Percentiles rank a stretch among this genome's conserved stretches.
Evolutionary conservation across 441 rosid species (phyloP).

Genomic region (Pelargonium exstipulatum): DNA sequence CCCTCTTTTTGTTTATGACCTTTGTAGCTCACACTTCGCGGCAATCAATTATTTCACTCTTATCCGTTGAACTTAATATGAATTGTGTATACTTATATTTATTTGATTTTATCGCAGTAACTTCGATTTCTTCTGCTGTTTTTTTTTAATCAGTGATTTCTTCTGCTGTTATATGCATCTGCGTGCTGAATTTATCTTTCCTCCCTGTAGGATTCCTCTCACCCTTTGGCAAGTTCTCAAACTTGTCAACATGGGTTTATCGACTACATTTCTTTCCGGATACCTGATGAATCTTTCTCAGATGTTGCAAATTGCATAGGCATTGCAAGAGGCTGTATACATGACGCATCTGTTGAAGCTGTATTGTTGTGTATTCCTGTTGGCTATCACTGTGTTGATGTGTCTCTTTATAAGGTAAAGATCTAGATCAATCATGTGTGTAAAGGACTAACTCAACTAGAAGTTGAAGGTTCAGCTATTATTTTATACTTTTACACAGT

Average conservation of each 20-base stretch:
- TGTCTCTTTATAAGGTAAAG: constrained; percentile 75
- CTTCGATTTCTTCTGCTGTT: not conserved
- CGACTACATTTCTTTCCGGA: constrained; percentile 68
- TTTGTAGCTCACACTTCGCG: not conserved
- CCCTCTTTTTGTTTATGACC: not conserved
- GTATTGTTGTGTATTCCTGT: constrained; percentile 55
- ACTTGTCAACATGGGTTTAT: constrained; percentile 35
- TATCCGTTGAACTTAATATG: not conserved
- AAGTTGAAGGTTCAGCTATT: no score
- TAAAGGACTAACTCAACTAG: not conserved
- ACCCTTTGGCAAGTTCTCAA: constrained; percentile 31
- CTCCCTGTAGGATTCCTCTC: constrained; percentile 37
- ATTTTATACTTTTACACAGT: no score
- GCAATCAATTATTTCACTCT: not conserved
- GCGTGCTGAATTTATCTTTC: constrained; percentile 13
- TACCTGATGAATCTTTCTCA: constrained; percentile 47
- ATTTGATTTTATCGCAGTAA: not conserved
- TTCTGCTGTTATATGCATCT: not conserved
- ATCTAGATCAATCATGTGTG: constrained; percentile 13
- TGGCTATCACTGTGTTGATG: constrained; percentile 63
- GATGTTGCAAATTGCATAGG: constrained; percentile 55
- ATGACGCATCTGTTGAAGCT: constrained; percentile 55
- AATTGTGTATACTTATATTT: not conserved
- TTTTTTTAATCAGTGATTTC: not conserved
- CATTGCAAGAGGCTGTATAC: constrained; percentile 54